phyloP scores from a whole-genome alignment of 2,329 filamentous ascomycete genomes.

The Juglanconis juglandina region DNA sequence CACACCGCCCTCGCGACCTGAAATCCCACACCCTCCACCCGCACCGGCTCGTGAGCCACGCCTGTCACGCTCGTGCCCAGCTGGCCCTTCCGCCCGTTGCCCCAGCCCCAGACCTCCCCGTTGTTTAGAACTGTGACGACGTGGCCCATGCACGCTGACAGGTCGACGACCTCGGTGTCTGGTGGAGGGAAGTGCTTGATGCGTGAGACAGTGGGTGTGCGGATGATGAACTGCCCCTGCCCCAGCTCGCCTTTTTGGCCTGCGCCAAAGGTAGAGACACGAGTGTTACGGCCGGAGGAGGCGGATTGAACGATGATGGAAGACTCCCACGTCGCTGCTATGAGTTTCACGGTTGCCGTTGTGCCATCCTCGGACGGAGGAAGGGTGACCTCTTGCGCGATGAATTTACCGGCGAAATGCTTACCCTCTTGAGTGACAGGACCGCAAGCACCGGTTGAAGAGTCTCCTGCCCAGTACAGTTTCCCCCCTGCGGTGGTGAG shows the following conservation, averaged over 20 bases:
- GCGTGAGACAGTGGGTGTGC: constrained; percentile 42
- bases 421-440: constrained; percentile 25
- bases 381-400: background rate
- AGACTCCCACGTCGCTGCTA: constrained; percentile 77
- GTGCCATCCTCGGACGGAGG: background rate
- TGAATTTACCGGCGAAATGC: background rate
- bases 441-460: constrained; percentile 53
- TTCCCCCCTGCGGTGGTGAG: constrained; percentile 58
- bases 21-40: constrained; percentile 58
- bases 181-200: constrained; percentile 62
- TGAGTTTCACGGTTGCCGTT: constrained; percentile 33
- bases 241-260: constrained; percentile 72
- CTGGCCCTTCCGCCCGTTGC: constrained; percentile 81
- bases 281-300: constrained; percentile 37
- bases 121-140: constrained; percentile 68
- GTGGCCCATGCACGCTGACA: constrained; percentile 76
- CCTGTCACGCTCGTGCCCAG: constrained; percentile 56
- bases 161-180: constrained; percentile 54
- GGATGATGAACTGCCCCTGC: constrained; percentile 50
- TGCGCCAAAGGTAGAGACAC: constrained; percentile 61
- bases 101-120: constrained; percentile 84
- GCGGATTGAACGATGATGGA: constrained; percentile 59
- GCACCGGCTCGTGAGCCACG: constrained; percentile 57
- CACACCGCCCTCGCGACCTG: constrained; percentile 66
- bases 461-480: constrained; percentile 65